Evolutionary conservation across 495 filamentous ascomycete species (phyloP).

Genomic region (Talaromyces thailandensis): DNA sequence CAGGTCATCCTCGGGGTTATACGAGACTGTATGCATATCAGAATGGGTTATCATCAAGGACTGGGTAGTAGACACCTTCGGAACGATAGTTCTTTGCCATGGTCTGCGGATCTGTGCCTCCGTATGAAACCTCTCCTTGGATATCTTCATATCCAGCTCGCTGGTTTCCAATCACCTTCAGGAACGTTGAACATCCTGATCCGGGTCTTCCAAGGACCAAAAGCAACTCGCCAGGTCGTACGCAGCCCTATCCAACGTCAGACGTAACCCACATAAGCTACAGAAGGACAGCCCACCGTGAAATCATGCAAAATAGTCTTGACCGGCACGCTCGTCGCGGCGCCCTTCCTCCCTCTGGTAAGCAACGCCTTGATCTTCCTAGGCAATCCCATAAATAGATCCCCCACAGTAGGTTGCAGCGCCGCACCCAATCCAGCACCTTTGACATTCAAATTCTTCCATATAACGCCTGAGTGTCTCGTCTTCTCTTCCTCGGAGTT

Average conservation of each 20-base stretch:
- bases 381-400: conserved; percentile 51
- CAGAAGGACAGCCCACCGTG: conserved; percentile 20
- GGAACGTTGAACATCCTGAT: conserved; percentile 61
- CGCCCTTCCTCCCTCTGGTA: conserved; percentile 28
- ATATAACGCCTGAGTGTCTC: conserved; percentile 48
- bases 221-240: conserved; percentile 40
- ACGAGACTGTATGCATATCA: conserved; percentile 30
- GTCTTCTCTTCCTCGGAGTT: conserved; percentile 59
- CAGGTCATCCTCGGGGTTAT: conserved; percentile 66
- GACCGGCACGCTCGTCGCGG: conserved; percentile 39
- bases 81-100: conserved; percentile 61
- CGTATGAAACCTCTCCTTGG: conserved; percentile 55
- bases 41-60: background rate
- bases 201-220: conserved; percentile 67
- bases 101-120: conserved; percentile 46
- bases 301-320: conserved; percentile 58
- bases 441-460: conserved; percentile 55
- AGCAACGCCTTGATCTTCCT: conserved; percentile 42
- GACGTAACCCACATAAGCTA: background rate
- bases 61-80: conserved; percentile 25
- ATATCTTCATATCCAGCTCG: conserved; percentile 54
- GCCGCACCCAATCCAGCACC: conserved; percentile 59
- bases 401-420: conserved; percentile 55
- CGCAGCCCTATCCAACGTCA: conserved; percentile 25
- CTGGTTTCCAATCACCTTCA: conserved; percentile 62